Evolutionary conservation across 2,329 filamentous ascomycete genomes (phyloP).

Genomic region (Colletotrichum viniferum): DNA sequence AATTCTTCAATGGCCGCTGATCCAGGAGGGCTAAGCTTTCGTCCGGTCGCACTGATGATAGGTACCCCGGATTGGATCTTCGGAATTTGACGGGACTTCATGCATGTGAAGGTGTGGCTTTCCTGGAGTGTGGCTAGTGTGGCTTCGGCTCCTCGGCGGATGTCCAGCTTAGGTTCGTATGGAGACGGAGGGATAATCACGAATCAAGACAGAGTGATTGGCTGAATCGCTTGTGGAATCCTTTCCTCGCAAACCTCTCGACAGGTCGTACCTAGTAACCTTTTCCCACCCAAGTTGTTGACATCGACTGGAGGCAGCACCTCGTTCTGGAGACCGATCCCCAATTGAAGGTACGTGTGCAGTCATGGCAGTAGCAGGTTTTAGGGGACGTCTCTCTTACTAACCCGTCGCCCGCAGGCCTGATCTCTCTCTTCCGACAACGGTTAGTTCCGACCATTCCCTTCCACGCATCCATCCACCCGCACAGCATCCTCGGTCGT

Average conservation of each 20-base stretch:
- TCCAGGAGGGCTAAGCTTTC: constrained; percentile 9
- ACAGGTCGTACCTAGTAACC: background rate
- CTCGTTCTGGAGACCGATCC: constrained; percentile 13
- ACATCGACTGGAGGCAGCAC: constrained; percentile 14
- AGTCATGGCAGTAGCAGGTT: background rate
- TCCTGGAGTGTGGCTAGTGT: background rate
- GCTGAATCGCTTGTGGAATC: background rate
- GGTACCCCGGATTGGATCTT: constrained; percentile 2
- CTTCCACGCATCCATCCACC: background rate
- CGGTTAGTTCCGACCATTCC: background rate
- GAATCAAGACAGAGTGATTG: background rate
- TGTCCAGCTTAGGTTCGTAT: background rate
- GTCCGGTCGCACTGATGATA: constrained; percentile 12
- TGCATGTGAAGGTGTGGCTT: background rate
- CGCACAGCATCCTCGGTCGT: background rate
- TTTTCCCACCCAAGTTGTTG: constrained; percentile 3
- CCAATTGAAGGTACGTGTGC: constrained; percentile 2
- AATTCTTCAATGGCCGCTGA: background rate
- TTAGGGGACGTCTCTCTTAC: background rate
- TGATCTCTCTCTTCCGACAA: background rate
- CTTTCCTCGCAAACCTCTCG: background rate
- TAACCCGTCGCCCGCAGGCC: background rate
- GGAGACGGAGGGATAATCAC: background rate
- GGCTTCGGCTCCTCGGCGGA: background rate
- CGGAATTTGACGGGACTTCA: constrained; percentile 16